Evolutionary conservation across 208 protist genomes (phyloP), one percentile per base, ranked within the genome.

Genomic region (Leptomonas pyrrhocoris): DNA sequence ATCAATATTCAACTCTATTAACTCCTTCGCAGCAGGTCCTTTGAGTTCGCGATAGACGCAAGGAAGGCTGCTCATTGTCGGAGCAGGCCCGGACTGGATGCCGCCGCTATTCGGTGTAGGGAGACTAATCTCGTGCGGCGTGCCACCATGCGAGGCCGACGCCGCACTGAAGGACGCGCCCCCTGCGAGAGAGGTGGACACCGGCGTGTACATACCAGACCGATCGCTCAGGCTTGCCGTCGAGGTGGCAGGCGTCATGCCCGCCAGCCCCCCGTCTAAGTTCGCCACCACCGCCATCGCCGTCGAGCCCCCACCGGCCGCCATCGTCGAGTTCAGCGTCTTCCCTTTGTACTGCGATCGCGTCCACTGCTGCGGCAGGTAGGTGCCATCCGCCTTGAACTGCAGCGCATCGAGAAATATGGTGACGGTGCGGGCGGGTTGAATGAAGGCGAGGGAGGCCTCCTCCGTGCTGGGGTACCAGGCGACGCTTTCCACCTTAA

Each of bases 1-100:
- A 50, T 89, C 73, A 54, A 96, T 96, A 45, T 83, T 77, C 42
- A 93, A 71, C 70, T 93, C 87, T 13, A 93, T 88, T 54, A 94
- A 79, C 50, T 87, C 78, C 66, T 79, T 79, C 40, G 85, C 71
- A 15, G 66, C 25, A 0, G 73, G 64, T 0, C 83, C 75, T 36
- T 70, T 68, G 1, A 25, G 54, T 16, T 77, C 60, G 28, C 74
- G 69, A 36, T 50, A 25, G 12, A 80, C 70, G 46, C 30, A 63
- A 30, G 64, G 57, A 36, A 66, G 42, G 42, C 30, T 71, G 53
- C 49, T 55, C 38, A 55, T 54, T 5, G 64, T 46, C 9, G 30
- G 21, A 6, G 40, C 48, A 1, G 48, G 15, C 19, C 45, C 58
- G 19, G 45, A 40, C 19, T 38, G 28, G 21, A 56, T 58, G 38